Evolutionary conservation across 345 rosid genomes (phyloP), one percentile per base, ranked within the genome.

Genomic region (Orychophragmus violaceus): DNA sequence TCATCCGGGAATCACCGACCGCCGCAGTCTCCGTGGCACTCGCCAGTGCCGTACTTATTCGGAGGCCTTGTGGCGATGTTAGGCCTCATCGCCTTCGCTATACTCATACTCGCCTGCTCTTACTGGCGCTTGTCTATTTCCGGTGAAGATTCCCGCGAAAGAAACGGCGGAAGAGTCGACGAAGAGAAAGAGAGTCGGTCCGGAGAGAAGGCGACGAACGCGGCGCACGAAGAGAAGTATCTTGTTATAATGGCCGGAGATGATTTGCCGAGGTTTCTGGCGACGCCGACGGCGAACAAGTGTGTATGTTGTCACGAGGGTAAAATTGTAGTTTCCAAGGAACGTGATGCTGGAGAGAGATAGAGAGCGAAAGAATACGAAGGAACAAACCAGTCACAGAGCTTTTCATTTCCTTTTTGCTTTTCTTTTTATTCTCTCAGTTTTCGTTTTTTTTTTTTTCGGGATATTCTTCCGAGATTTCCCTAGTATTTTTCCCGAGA

Each of bases 221-320:
- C 32, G 5, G 72, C 46, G 11, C 78, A 70, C 14, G 95, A 84
- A 23, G 91, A 87, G 77, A 87, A 81, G 72, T 16, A 83, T 41
- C 54, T 82, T 59, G 95, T 87, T 5, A 85, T 87, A 63, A 85
- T 87, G 91, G 91, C 95, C 3, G 95, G 95, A 6, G 74, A 87
- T 5, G 74, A 72, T 16, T 83, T 79, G 45, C 95, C 95, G 4
- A 87, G 84, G 66, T 87, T 62, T 60, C 66, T 87, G 7, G 95
- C 95, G 6, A 85, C 91, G 1, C 94, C 88, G 23, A 57, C 77
- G 61, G 65, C 63, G 42, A 79, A 60, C 33, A 76, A 57, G 23
- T 66, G 76, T 19, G 53, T 73, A 36, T 75, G 79, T 10, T 79
- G 76, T 32, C 74, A 62, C 25, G 77, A 48, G 68, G 73, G 62